Evolutionary conservation across 139 green algal genomes (phyloP), one percentile per base, ranked within the genome.

Genomic region (Pseudopediastrum boryanum): DNA sequence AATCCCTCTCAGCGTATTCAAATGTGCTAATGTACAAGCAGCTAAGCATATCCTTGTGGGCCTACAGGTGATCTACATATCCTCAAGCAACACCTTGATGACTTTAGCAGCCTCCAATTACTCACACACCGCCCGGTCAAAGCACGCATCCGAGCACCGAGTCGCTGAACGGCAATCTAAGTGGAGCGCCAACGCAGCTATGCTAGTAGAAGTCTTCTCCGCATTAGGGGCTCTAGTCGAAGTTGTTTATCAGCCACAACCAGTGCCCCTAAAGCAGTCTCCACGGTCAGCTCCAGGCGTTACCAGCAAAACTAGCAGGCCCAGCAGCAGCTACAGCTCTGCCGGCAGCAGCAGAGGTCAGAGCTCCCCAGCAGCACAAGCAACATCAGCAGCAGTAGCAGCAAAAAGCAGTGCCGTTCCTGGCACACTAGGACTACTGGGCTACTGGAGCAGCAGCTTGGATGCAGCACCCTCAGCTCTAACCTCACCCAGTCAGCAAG

Each of bases 131-230:
- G 2, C 62, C 23, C 21, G 29, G 61, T 16, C n/a, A 36, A 23
- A 44, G 39, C 65, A 21, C 13, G 65, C 69, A 29, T 7, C 21
- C 27, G 36, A 82, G n/a, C 75, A 52, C 2, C 27, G 38, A n/a
- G 67, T 77, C 29, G 13, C 42, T 31, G 33, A 72, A 67, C 77
- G 71, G 21, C 42, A 59, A 2, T 29, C 38, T 42, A 84, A 77
- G 52, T 84, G 79, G 79, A n/a, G 35, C 13, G 71, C 44, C 21
- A 64, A 80, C 42, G 71, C 71, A 19, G 71, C 48, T 4, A 27
- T 23, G 23, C 13, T 84, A 13, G 38, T 84, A 4, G 79, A 84
- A 64, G 65, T 84, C 52, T 84, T 84, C 63, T 84, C 79, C 2
- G 31, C 79, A 0, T 23, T 84, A 10, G 63, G 79, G 10, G 33